These are phyloP conservation scores for Cadophora malorum DNA, from an alignment of 2,329 filamentous ascomycete species.

Conservation along the genomic window DNA sequence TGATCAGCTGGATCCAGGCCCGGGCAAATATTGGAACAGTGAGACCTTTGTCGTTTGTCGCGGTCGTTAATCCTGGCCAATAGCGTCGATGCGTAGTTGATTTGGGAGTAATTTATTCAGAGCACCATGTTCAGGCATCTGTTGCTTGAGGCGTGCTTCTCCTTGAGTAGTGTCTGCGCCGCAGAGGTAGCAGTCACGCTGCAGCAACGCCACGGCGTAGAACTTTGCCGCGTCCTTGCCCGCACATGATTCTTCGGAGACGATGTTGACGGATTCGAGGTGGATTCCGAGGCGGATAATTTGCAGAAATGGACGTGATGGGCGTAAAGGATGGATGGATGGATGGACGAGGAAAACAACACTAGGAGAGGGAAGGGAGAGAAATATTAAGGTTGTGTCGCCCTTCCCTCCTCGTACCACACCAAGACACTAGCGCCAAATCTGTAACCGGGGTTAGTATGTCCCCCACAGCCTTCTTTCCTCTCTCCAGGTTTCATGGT, in stretches of 20 bases:
- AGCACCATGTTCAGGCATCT: not conserved
- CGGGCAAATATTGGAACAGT: not conserved
- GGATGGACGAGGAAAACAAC: not conserved
- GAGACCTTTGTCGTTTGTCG: not conserved
- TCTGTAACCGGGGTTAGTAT: constrained; percentile 6
- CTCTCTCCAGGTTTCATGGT: constrained; percentile 11
- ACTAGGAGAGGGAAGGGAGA: not conserved
- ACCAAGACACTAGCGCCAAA: constrained; percentile 11
- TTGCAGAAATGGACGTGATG: not conserved
- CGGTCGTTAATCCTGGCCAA: not conserved
- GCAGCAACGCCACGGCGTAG: not conserved
- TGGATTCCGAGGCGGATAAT: not conserved
- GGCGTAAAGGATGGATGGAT: not conserved
- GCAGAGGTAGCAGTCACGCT: not conserved
- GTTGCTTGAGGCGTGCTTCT: not conserved
- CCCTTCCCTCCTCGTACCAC: constrained; percentile 11
- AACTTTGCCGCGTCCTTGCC: not conserved
- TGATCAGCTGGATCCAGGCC: not conserved
- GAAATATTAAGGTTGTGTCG: not conserved
- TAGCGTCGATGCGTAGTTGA: not conserved
- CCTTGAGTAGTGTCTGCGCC: not conserved
- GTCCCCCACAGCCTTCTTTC: constrained; percentile 8
- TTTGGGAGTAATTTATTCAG: too few species aligned
- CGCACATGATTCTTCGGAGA: not conserved
- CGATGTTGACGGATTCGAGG: not conserved